Evolutionary conservation across 768 basidiomycete species (phyloP), one percentile per base, ranked within the genome.

Genomic region (button mushroom (Agaricus bisporus)): DNA sequence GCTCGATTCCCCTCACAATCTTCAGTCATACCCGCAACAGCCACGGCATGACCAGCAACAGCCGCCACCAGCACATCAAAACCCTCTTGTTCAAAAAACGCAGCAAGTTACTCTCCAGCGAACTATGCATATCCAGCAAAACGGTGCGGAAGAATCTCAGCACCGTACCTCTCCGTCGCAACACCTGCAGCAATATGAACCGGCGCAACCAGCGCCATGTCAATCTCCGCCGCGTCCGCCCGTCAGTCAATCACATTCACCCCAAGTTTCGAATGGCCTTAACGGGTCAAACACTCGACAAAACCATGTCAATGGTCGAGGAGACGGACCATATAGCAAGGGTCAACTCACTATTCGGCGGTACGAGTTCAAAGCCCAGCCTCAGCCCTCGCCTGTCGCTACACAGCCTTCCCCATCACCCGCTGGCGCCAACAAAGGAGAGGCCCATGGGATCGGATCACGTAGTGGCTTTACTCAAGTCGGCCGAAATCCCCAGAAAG

Each of bases 1-100:
- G 7, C 64, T 69, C 22, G 67, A 68, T 44, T 61, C 66, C 44
- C 51, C 11, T 36, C 55, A 41, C 45, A 44, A 51, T 52, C 36
- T 44, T n/a, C 28, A 20, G 38, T 28, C 45, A 48, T 38, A 42
- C 20, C 17, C 17, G 17, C 54, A 48, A 17, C 58, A 56, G 28
- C 38, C 44, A 29, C 36, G 28, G n/a, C 26, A 41, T 28, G 37
- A 22, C 18, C 49, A 32, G 32, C 32, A 49, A 28, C 32, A 36
- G 36, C 39, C 14, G n/a, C 56, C 43, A 36, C 29, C 45, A 11
- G 41, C 25, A 38, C 41, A 28, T 12, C 18, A 20, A 25, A 37
- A 12, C 17, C 15, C 18, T 10, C 25, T 22, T 44, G 28, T 17
- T 18, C 51, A 42, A 38, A 41, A 15, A 6, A 2, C 32, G 4